Conservation (phyloP, 257 asterid genomes). For the Plantago ovata region DNA sequence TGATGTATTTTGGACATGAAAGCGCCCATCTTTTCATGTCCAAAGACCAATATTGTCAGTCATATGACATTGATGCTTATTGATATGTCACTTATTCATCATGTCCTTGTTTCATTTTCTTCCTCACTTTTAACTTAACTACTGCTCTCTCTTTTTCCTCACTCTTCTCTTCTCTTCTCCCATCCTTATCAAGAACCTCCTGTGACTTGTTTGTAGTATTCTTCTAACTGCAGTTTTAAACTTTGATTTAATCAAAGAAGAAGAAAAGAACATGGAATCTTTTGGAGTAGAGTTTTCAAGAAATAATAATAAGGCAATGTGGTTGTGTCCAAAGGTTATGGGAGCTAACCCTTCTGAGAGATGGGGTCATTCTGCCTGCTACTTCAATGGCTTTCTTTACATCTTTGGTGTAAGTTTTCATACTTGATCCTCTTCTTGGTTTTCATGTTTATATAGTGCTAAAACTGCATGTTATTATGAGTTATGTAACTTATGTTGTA, state of each 20-base stretch:
- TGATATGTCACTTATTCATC: slow-evolving; percentile 78
- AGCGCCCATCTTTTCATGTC: slow-evolving; percentile 99
- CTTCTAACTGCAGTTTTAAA: neutral
- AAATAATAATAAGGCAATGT: slow-evolving; percentile 69
- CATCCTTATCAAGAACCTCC: slow-evolving; percentile 20
- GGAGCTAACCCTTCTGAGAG: slow-evolving; percentile 85
- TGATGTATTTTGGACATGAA: slow-evolving; percentile 91
- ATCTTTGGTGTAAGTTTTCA: slow-evolving; percentile 62
- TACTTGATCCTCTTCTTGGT: neutral
- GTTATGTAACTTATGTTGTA: neutral
- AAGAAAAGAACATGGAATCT: slow-evolving; percentile 49
- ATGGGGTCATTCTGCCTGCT: slow-evolving; percentile 98
- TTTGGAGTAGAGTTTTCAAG: slow-evolving; percentile 40
- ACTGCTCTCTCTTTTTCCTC: slow-evolving; percentile 38
- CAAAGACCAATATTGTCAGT: slow-evolving; percentile 36
- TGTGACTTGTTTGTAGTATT: slow-evolving; percentile 11
- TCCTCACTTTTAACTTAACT: slow-evolving; percentile 21
- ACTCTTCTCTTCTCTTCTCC: slow-evolving; percentile 16
- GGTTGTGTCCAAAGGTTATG: slow-evolving; percentile 64
- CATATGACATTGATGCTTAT: slow-evolving; percentile 56
- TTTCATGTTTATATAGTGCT: slow-evolving; percentile 1
- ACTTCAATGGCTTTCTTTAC: slow-evolving; percentile 66
- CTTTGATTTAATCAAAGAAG: neutral
- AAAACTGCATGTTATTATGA: neutral
- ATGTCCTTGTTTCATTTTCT: slow-evolving; percentile 7